phyloP scores from a whole-genome alignment of 768 basidiomycete species.

The Boletus edulis region DNA sequence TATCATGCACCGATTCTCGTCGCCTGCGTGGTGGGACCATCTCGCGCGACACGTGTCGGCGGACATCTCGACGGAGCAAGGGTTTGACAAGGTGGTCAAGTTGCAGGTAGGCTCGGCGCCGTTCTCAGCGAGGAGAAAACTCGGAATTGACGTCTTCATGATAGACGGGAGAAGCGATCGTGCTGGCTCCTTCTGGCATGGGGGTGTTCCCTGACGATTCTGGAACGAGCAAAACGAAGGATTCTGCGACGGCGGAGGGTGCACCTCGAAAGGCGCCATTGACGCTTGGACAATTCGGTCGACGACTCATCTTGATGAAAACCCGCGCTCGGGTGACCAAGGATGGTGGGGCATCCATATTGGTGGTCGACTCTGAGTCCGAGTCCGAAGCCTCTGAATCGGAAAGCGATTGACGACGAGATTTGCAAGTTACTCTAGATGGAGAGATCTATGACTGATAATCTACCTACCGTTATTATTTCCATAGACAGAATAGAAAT shows the following conservation, averaged over 20 bases:
- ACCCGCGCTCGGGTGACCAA: conserved; percentile 54
- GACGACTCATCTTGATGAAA: conserved; percentile 55
- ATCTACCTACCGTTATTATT: background rate
- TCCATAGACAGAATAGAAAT: background rate
- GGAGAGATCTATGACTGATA: background rate
- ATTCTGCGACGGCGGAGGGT: background rate
- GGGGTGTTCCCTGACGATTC: conserved; percentile 33
- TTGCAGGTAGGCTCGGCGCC: conserved; percentile 45
- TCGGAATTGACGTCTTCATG: background rate
- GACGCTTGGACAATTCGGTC: conserved; percentile 45
- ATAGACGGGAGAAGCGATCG: conserved; percentile 65
- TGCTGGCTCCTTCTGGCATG: conserved; percentile 60
- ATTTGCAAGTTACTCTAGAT: no score
- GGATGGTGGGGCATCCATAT: conserved; percentile 59
- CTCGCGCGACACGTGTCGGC: conserved; percentile 60
- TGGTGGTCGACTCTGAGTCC: conserved; percentile 27
- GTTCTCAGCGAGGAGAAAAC: background rate
- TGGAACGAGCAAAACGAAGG: background rate
- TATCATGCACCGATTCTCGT: conserved; percentile 67
- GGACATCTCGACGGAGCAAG: conserved; percentile 50
- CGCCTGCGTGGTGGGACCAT: conserved; percentile 69
- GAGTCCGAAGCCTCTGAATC: background rate
- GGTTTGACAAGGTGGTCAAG: conserved; percentile 59
- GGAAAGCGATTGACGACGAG: background rate
- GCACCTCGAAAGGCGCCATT: background rate